A percentile compares a stretch with the other conserved stretches of the same genome.
These are phyloP conservation scores for Curvularia spicifera DNA, from an alignment of 2,329 filamentous ascomycete genomes.

Conservation along the genomic window DNA sequence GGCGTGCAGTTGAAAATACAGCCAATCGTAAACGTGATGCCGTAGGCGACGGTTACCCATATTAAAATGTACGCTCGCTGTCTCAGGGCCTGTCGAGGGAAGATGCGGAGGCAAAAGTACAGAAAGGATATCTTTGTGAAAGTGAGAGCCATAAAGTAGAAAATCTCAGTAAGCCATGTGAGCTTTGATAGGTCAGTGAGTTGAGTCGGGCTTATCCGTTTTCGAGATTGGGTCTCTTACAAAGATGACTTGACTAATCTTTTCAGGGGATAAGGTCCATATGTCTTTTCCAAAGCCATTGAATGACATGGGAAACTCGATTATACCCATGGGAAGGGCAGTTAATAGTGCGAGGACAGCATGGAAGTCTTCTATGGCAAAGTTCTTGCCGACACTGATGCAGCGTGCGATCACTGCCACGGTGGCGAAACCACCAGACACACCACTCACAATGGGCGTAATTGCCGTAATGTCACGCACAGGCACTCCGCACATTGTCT, in stretches of 20 bases:
- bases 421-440: slow-evolving; percentile 25
- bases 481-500: slow-evolving; percentile 43
- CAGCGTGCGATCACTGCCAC: slow-evolving; percentile 40
- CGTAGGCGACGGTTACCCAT: slow-evolving; percentile 15
- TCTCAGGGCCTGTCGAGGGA: slow-evolving; percentile 30
- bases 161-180: slow-evolving; percentile 31
- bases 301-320: slow-evolving; percentile 17
- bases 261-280: slow-evolving; percentile 53
- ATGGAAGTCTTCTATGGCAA: slow-evolving; percentile 22
- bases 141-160: slow-evolving; percentile 33
- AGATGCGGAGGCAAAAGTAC: slow-evolving; percentile 35
- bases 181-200: slow-evolving; percentile 9
- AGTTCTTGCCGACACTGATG: slow-evolving; percentile 4
- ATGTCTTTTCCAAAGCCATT: slow-evolving; percentile 58
- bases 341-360: slow-evolving; percentile 15
- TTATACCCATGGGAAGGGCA: slow-evolving; percentile 20
- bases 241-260: slow-evolving; percentile 19
- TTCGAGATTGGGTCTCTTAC: neutral
- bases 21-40: slow-evolving; percentile 26
- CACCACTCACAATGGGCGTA: slow-evolving; percentile 37
- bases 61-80: slow-evolving; percentile 21
- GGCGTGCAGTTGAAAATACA: slow-evolving; percentile 32
- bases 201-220: neutral
- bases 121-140: slow-evolving; percentile 35
- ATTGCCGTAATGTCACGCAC: slow-evolving; percentile 43